Evolutionary conservation across 2,329 filamentous ascomycete species (phyloP), one percentile per base, ranked within the genome.

Genomic region (Pyrenochaeta sp.): DNA sequence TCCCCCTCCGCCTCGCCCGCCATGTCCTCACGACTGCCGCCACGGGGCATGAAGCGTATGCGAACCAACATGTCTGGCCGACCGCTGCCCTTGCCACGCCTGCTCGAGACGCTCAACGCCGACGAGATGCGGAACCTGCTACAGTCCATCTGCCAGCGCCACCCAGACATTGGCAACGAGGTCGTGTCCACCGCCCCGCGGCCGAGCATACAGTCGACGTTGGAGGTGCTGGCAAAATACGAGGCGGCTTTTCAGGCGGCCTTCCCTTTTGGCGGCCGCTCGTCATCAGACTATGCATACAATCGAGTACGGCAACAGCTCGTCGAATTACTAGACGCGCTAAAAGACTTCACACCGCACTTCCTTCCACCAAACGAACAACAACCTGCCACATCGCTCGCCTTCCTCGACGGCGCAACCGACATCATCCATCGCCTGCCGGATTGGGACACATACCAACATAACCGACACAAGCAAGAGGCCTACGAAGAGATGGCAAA

Each of bases 401-500:
- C 89, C 69, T 99, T 93, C 73, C 86, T 99, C 25, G 92, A 99
- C 66, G 90, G 90, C 45, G 94, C 91, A 58, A 99, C 95, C 32
- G 89, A 94, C 65, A 87, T 98, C 55, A 91, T 98, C 55, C 93
- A 99, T 77, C 85, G 89, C 39, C 84, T 99, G 43, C 95, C 95
- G 2, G 87, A 96, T 72, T 99, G 93, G 93, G 91, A 95, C 67
- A 92, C 89, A 44, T 91, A 90, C 59, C 88, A 92, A 62, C 91
- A 97, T 80, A 93, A 93, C 65, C 86, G 97, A 69, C 92, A 96
- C 81, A 97, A 97, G 78, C 90, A 97, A 66, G 92, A 92, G 63
- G 93, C 94, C 6, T 99, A 99, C 74, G 94, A 99, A 71, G 95
- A 98, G 74, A 93, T 99, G 63, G 90, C 92, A 27, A 92, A 90